Evolutionary conservation across 2,329 filamentous ascomycete species (phyloP).

Genomic region (Ceratocystis eucalypticola): DNA sequence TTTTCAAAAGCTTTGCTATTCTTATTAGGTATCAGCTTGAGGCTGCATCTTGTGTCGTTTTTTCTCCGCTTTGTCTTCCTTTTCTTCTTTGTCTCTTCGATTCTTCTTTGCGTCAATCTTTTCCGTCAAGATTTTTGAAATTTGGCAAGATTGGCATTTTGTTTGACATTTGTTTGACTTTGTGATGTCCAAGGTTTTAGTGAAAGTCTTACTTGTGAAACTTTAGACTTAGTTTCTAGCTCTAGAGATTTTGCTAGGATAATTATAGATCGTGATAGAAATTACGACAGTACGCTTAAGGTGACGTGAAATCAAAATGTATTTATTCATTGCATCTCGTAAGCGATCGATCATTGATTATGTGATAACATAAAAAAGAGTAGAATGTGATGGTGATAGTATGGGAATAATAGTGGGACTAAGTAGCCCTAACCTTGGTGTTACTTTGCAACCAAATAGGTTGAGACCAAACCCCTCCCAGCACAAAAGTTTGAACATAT

Average conservation of each 20-base stretch:
- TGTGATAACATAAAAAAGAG: not conserved
- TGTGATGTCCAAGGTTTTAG: not conserved
- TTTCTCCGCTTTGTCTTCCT: constrained; percentile 4
- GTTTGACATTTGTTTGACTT: constrained; percentile 12
- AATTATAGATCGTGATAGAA: constrained; percentile 9
- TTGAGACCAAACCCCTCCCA: not conserved
- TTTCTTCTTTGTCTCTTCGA: constrained; percentile 9
- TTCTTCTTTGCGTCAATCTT: constrained; percentile 7
- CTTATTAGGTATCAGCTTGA: not conserved
- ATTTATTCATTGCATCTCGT: too few species aligned
- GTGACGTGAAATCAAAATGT: too few species aligned
- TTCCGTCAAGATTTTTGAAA: not conserved
- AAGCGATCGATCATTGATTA: not conserved
- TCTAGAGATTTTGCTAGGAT: not conserved
- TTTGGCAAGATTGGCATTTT: constrained; percentile 1
- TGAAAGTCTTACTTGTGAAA: not conserved
- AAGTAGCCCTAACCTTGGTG: not conserved
- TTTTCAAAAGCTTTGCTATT: constrained; percentile 8
- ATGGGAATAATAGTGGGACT: constrained; percentile 1
- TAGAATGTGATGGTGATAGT: not conserved
- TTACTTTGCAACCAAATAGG: not conserved
- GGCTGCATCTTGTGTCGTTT: constrained; percentile 3
- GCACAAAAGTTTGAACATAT: too few species aligned
- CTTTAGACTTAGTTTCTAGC: not conserved
- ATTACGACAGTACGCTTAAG: not conserved